Evolutionary conservation across 2,329 filamentous ascomycete genomes (phyloP).

Genomic region (Thermomyces lanuginosus): DNA sequence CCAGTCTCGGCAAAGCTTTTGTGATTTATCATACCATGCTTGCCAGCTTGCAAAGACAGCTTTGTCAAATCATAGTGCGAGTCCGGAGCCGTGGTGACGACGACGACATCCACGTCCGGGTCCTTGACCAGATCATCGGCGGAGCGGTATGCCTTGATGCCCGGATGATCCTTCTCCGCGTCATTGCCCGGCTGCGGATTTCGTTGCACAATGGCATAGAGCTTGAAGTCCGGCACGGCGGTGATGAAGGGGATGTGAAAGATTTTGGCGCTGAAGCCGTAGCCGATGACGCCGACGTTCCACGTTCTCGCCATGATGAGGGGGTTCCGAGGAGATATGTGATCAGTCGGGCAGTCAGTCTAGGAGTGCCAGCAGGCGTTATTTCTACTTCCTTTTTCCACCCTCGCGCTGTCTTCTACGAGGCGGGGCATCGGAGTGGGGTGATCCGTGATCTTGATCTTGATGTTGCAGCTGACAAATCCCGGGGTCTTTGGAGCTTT

Average conservation of each 20-base stretch:
- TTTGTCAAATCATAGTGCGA: conserved; percentile 53
- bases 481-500: too few relatives aligned
- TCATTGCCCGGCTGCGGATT: conserved; percentile 48
- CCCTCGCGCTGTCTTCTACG: too few relatives aligned
- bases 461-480: too few relatives aligned
- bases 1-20: too few relatives aligned
- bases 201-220: conserved; percentile 63
- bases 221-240: conserved; percentile 45
- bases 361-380: too few relatives aligned
- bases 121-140: conserved; percentile 50
- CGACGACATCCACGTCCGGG: conserved; percentile 48
- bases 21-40: conserved; percentile 37
- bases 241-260: conserved; percentile 72
- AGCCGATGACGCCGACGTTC: conserved; percentile 45
- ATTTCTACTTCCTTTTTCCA: too few relatives aligned
- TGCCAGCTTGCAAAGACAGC: conserved; percentile 49
- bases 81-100: conserved; percentile 55
- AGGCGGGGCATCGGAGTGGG: too few relatives aligned
- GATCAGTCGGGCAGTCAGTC: too few relatives aligned
- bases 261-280: conserved; percentile 53
- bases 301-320: conserved; percentile 32
- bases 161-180: conserved; percentile 51
- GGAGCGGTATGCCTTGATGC: conserved; percentile 46
- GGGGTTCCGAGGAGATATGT: too few relatives aligned
- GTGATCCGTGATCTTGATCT: too few relatives aligned